Evolutionary conservation across 2,329 filamentous ascomycete genomes (phyloP), one percentile per base, ranked within the genome.

Genomic region (Paramyrothecium roridum): DNA sequence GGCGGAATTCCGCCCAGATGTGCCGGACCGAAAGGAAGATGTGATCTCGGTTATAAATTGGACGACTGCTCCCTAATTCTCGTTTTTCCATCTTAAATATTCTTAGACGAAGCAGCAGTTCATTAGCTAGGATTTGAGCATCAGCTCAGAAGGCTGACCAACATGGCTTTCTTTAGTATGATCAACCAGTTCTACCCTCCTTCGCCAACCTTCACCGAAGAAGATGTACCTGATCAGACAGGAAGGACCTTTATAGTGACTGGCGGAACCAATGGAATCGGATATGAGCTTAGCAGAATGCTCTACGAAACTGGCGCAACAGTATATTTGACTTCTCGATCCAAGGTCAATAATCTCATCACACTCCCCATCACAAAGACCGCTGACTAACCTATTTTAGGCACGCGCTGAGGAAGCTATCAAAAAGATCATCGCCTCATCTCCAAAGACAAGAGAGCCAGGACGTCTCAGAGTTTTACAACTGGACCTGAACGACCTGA

Each of bases 291-390:
- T 3, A 69, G 70, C 54, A 76, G 76, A 52, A 76, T 85, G 1
- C 72, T 86, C 4, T 85, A 83, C 62, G 63, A 66, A 1, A 75
- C 73, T 3, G 78, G 80, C 20, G 82, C 71, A 20, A 83, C 73
- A 1, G 73, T 84, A 11, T 85, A 85, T 63, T 67, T 84, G 52
- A 79, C 80, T 10, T 76, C 74, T 2, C 76, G 81, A 49, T 70
- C 65, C 50, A 66, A 55, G 45, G 60, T 58, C 26, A 43, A 13
- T 43, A 19, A 8, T 16, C 16, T 17, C 7, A 19, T 6, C 37
- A 17, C 37, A 17, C 13, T 6, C n/a, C 26, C 6, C 4, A 43
- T 13, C 7, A 43, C 13, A 19, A 16, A 7, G 37, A 43, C 16
- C 12, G n/a, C 12, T 13, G n/a, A 43, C n/a, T 43, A 6, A 43